Evolutionary conservation across 2,329 filamentous ascomycete species (phyloP), one percentile per base, ranked within the genome.

Genomic region (Diaporthe citriasiana): DNA sequence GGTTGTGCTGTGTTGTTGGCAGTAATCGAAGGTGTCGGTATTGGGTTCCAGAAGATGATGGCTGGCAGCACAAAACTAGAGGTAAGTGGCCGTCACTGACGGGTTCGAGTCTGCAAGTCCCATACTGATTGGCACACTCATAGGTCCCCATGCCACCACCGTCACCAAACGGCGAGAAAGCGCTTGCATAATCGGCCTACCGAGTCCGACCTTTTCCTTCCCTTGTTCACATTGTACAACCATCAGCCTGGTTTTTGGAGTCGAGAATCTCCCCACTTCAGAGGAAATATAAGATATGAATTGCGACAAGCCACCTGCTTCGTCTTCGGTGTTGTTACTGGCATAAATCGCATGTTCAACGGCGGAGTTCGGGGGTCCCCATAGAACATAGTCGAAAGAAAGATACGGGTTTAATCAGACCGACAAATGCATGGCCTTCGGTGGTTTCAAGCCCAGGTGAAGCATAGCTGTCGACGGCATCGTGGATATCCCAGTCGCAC

Each of bases 1-100:
- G 97, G 96, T 78, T 98, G 97, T 83, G 97, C 95, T 35, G 94
- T 98, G 77, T 90, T 99, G 80, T 88, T 99, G 59, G 97, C 94
- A 68, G 96, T 99, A 77, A 98, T 99, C 77, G 96, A 99, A 85
- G 96, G 97, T 80, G 97, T 98, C 72, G 96, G 96, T 79, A 98
- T 99, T 81, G 95, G 94, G 12, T 96, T 98, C 87, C 93, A 95
- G 84, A 93, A 95, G 84, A 95, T 98, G 93, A 94, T 98, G 90
- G 94, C 95, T 47, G 94, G 95, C 77, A 93, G 93, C 83, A 97
- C 95, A 77, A 93, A 93, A 86, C 87, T 97, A 79, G 95, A 98
- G 86, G 91, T 93, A 80, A 78, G 86, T 82, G 1, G 45, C 12
- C 25, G 22, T 22, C 15, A 6, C 27, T 33, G 63, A 25, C 33